Evolutionary conservation across 2,329 filamentous ascomycete genomes (phyloP), one percentile per base, ranked within the genome.

Genomic region (Neofusicoccum umdonicola): DNA sequence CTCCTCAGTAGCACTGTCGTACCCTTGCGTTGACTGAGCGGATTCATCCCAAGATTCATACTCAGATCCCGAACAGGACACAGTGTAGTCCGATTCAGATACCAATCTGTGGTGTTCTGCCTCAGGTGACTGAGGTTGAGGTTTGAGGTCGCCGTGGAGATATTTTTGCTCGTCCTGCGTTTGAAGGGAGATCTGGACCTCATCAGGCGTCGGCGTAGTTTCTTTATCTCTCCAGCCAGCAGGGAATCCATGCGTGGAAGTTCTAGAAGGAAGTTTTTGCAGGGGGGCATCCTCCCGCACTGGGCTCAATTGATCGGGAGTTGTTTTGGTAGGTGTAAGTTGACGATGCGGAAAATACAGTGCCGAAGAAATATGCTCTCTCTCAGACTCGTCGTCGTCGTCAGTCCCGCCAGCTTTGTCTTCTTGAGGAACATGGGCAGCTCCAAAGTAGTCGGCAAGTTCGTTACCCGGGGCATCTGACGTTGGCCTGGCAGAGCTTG

Each of bases 331-430:
- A 6, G 64, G 57, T 3, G 60, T 65, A 15, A 83, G 73, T 66
- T 84, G 82, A 70, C 91, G 88, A 79, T 94, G 91, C 47, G 91
- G 91, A 54, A 93, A 83, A 74, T 95, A 95, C 45, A 93, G 83
- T 27, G 91, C 91, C 37, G 90, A 94, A n/a, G 90, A 92, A 67
- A 95, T 93, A 76, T 94, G 91, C 75, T 95, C 91, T 74, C 91
- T 88, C 65, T 91, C 89, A 13, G 90, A 93, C 39, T 86, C 84
- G n/a, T 86, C 83, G 54, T 85, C 84, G 39, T 83, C 84, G 31
- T 78, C 77, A 22, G 57, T 63, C 13, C 41, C 45, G 3, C n/a
- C 31, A 19, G 66, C 51, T 52, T 66, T 66, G 51, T 60, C 63
- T n/a, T 60, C 47, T n/a, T 27, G 34, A n/a, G 56, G n/a, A 42